Percentiles rank a stretch among this genome's conserved stretches.
phyloP scores from a whole-genome alignment of 306 rosid species.

The Quillaja saponaria region DNA sequence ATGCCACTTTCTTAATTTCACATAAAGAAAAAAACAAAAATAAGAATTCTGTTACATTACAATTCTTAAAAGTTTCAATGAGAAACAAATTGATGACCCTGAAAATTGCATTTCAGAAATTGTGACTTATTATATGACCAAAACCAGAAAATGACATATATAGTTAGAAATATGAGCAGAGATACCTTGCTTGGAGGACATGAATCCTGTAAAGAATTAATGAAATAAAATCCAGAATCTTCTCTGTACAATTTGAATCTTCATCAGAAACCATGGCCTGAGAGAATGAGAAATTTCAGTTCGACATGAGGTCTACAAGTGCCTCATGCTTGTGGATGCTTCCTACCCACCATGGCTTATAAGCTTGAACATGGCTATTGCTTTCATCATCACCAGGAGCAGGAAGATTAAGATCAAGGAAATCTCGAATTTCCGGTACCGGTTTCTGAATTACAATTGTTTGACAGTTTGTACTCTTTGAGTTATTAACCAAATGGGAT shows the following conservation, averaged over 20 bases:
- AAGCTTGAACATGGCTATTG: conserved; percentile 40
- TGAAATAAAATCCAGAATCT: conserved; percentile 52
- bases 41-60: conserved; percentile 24
- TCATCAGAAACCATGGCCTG: conserved; percentile 36
- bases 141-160: conserved; percentile 9
- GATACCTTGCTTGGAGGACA: conserved; percentile 31
- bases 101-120: conserved; percentile 25
- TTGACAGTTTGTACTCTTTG: conserved; percentile 43
- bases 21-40: conserved; percentile 27
- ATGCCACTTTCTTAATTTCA: conserved; percentile 43
- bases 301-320: conserved; percentile 49
- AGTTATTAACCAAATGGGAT: conserved; percentile 56
- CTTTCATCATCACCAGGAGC: conserved; percentile 63
- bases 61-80: conserved; percentile 26
- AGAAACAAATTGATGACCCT: conserved; percentile 27
- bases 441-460: conserved; percentile 42
- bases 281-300: conserved; percentile 23
- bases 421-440: conserved; percentile 57
- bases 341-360: conserved; percentile 60
- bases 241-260: conserved; percentile 56
- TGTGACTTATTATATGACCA: conserved; percentile 37
- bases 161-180: conserved; percentile 39
- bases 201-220: conserved; percentile 69
- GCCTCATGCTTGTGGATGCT: conserved; percentile 48
- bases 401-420: conserved; percentile 94